A percentile compares a stretch with the other conserved stretches of the same genome.
Conservation (phyloP, 2,329 filamentous ascomycete genomes). For the Fusarium denticulatum region DNA sequence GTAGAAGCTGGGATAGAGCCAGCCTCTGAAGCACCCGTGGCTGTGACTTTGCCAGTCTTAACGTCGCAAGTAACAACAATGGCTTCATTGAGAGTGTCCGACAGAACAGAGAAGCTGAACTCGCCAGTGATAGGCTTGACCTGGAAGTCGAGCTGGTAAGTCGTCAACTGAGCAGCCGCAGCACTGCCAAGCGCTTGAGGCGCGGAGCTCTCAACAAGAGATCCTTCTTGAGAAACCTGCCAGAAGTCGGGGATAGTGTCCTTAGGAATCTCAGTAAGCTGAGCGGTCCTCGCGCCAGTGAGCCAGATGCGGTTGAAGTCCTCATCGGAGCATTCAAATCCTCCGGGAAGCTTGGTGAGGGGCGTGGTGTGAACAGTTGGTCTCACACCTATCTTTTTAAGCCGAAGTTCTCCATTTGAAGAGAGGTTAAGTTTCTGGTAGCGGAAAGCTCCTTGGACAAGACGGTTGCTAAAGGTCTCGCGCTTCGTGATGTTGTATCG, state of each 20-base stretch:
- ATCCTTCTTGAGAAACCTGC: neutral
- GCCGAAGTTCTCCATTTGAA: neutral
- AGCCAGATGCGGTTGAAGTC: neutral
- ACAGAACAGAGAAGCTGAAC: neutral
- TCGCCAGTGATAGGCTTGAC: neutral
- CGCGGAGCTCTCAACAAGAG: neutral
- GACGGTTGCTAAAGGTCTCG: neutral
- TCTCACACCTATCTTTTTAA: neutral
- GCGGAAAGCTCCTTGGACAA: neutral
- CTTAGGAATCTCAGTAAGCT: neutral
- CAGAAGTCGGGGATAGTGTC: neutral
- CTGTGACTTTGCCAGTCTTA: neutral
- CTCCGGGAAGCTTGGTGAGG: neutral
- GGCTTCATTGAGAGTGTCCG: neutral
- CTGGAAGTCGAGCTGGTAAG: neutral
- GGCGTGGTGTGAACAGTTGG: neutral
- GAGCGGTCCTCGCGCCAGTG: neutral
- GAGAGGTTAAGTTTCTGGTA: slow-evolving; percentile 2
- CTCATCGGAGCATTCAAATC: neutral
- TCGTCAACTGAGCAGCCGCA: neutral
- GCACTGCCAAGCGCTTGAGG: neutral
- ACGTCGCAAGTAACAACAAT: neutral
- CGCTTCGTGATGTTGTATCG: neutral
- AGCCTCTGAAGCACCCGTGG: neutral
- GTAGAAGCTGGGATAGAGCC: fast-evolving